phyloP scores from a whole-genome alignment of 129 eudicot species.

The Kitagawia praeruptora region DNA sequence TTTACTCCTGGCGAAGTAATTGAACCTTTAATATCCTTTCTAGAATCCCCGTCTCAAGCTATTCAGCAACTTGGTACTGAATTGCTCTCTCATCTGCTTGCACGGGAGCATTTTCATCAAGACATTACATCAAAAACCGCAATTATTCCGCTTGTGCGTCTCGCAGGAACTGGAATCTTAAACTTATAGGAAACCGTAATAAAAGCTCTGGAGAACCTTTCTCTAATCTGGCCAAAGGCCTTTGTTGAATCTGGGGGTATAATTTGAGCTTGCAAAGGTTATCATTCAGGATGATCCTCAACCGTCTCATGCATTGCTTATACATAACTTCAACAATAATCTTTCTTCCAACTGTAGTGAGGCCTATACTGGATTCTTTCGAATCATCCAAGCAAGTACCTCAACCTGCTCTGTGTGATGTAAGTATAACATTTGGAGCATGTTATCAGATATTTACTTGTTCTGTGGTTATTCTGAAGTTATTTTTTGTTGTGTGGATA shows the following conservation, averaged over 20 bases:
- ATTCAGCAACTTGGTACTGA: conserved; percentile 84
- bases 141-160: conserved; percentile 67
- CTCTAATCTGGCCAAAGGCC: conserved; percentile 68
- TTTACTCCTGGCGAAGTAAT: conserved; percentile 73
- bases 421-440: conserved; percentile 25
- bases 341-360: conserved; percentile 88
- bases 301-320: conserved; percentile 45
- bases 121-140: conserved; percentile 63
- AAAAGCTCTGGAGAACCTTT: conserved; percentile 55
- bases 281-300: conserved; percentile 64
- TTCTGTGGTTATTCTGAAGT: not conserved
- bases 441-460: not conserved
- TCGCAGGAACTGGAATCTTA: conserved; percentile 63
- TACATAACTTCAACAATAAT: too few species aligned
- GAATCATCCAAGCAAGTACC: conserved; percentile 72
- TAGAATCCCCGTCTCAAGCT: conserved; percentile 77
- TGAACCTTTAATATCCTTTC: conserved; percentile 51
- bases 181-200: conserved; percentile 67
- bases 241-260: conserved; percentile 83
- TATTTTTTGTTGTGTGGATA: not conserved
- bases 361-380: conserved; percentile 84
- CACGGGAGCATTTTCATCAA: conserved; percentile 67
- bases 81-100: conserved; percentile 62
- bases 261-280: conserved; percentile 69
- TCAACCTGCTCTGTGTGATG: conserved; percentile 70